Evolutionary conservation across 306 rosid genomes (phyloP), one percentile per base, ranked within the genome.

Genomic region (Dryas drummondii): DNA sequence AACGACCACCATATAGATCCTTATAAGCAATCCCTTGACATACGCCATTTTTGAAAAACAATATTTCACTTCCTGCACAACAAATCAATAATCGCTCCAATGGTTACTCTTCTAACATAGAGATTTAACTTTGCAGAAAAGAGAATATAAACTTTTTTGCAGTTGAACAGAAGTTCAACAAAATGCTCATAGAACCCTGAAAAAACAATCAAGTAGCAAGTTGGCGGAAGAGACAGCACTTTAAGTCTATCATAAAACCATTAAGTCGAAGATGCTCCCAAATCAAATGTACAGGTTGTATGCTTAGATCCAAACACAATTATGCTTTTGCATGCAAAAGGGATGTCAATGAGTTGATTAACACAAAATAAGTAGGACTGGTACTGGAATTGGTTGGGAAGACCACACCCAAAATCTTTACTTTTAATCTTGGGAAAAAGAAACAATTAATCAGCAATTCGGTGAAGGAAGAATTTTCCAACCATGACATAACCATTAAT

Each of bases 1-100:
- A 92, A 40, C 89, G 91, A 62, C 99, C 99, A 40, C 97, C 99
- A n/a, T 76, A 82, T 40, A 92, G 86, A 83, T 92, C 98, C 75
- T 87, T 87, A 83, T 89, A 96, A 73, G 97, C 99, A 70, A 85
- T 89, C 66, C 99, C 97, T 85, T 96, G 97, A 75, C 91, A 92
- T 22, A 86, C 82, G 26, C 98, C 99, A 17, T 96, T 96, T 85
- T 87, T 89, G 80, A 90, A 90, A 89, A 94, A 94, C 4, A 88
- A 90, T 66, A 91, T 90, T 85, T 91, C 97, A 74, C 98, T 94
- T 82, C 91, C 97, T 94, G 97, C 88, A 84, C 77, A 79, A 17
- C 59, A 50, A 78, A 71, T 42, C 68, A 72, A 65, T 41, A 65
- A 64, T 19, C 63, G 73, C 17, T 80, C 77, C 17, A 62, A 46